Evolutionary conservation across 768 basidiomycete species (phyloP), one percentile per base, ranked within the genome.

Genomic region (Naganishia vishniacii): DNA sequence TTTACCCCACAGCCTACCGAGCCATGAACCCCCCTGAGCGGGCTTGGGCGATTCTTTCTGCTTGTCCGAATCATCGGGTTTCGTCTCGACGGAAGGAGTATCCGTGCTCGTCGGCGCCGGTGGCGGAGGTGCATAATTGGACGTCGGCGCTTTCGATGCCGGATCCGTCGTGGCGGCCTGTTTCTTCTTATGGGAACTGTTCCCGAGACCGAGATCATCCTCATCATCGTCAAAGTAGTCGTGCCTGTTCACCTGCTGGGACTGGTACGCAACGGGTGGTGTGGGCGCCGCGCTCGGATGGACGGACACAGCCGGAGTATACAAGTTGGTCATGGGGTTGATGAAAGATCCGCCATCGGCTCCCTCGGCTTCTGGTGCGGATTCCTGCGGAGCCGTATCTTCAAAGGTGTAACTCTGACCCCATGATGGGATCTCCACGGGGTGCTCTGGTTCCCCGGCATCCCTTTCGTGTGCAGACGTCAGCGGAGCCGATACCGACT

Each of bases 121-220:
- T n/a, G 71, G 71, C 11, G 66, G 67, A 40, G 70, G 68, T 40
- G 75, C 74, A 42, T 78, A 69, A 34, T 76, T 72, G 48, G 78
- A 70, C 51, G 68, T 68, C 25, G 66, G 62, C 65, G 45, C 68
- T 62, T 37, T 73, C 65, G 37, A 66, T 66, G 6, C 67, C 64
- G 45, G 5, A 37, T 60, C 51, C 26, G 62, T 18, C 41, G 59
- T 6, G n/a, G 16, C 29, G 2, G 37, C 34, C 31, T 34, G 56
- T 48, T 34, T 44, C 61, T 58, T 66, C 67, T 73, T 80, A 48
- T 72, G 71, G 48, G 82, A 81, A n/a, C 68, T 66, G 72, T 98
- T 99, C 2, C 92, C 91, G 66, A 98, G 82, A 0, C 95, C 95
- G 56, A 99, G 82, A 72, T 95, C 91, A 46, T 94, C 91, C 0